phyloP scores from a whole-genome alignment of 441 rosid genomes.

The Capsella rubella region DNA sequence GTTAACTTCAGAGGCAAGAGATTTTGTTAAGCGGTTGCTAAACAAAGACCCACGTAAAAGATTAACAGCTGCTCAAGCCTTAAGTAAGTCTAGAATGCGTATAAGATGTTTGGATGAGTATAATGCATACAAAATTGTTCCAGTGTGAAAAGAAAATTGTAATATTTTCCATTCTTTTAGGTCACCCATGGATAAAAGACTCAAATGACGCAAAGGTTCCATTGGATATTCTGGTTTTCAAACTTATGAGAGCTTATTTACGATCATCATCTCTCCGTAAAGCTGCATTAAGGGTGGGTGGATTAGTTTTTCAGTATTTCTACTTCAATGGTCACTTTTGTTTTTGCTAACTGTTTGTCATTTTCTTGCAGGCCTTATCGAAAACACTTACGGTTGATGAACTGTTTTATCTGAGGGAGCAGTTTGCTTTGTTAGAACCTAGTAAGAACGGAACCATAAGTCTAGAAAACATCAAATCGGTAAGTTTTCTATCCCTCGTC shows the following conservation, averaged over 20 bases:
- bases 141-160: background rate
- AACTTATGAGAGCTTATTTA: conserved; percentile 89
- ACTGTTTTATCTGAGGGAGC: conserved; percentile 79
- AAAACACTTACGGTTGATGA: conserved; percentile 85
- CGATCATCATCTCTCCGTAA: conserved; percentile 92
- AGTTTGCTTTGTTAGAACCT: conserved; percentile 83
- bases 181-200: conserved; percentile 93
- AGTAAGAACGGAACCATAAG: conserved; percentile 79
- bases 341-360: conserved; percentile 18
- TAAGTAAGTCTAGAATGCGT: conserved; percentile 60
- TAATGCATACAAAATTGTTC: background rate
- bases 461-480: conserved; percentile 75
- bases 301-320: background rate
- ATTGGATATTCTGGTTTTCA: conserved; percentile 75
- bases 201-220: conserved; percentile 71
- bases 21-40: conserved; percentile 82
- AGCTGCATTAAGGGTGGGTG: conserved; percentile 89
- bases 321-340: background rate
- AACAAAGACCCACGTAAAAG: conserved; percentile 96
- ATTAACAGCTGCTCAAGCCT: conserved; percentile 95
- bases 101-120: background rate
- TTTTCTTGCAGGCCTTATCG: conserved; percentile 72
- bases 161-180: conserved; percentile 49
- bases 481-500: conserved; percentile 39
- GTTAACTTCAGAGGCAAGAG: conserved; percentile 85